Base-by-base conservation (phyloP, 148 eudicot genomes). In the Rhododendron molle region DNA sequence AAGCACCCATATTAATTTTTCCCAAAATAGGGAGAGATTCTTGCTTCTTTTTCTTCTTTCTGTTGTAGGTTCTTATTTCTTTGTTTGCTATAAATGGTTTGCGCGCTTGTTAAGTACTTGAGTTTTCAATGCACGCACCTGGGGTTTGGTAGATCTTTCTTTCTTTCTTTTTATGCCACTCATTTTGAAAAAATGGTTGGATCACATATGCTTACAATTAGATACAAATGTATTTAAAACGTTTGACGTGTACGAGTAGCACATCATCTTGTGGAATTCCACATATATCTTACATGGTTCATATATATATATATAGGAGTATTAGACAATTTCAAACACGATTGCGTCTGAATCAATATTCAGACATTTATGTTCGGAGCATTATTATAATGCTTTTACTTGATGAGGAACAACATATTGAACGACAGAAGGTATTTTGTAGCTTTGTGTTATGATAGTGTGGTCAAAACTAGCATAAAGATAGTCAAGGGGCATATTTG, bases 401-500 rank as follows among this genome's bases (percentile, higher is more conserved):
- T 4, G n/a, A 15, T 8, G 13, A 14, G 72, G 28, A 71, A 32
- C 21, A 56, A 56, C 36, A 15, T 34, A 32, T 30, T 20, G 8
- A 32, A 36, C 5, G 43, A 36, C 65, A 8, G 4, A 60, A 38
- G 28, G 21, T 26, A 65, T n/a, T 1, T n/a, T n/a, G 32, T 36
- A 1, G 50, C 26, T 38, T 82, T 28, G 32, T 69, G 26, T 9
- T 62, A 46, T 67, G 69, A 28, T 65, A n/a, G 12, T 67, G n/a
- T 78, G 74, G 82, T 85, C 82, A 77, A 85, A 77, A 26, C 52
- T 36, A 58, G 11, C n/a, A 44, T 13, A 58, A 83, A 77, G 73
- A 76, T 11, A 78, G 74, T 85, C 81, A 67, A 80, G 32, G 78
- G 83, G 76, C 44, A 85, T 67, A 85, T 85, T 85, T 85, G 86